A percentile compares a stretch with the other conserved stretches of the same genome.
Conservation (phyloP, 2,329 filamentous ascomycete genomes). For the Trichoderma polysporum region DNA sequence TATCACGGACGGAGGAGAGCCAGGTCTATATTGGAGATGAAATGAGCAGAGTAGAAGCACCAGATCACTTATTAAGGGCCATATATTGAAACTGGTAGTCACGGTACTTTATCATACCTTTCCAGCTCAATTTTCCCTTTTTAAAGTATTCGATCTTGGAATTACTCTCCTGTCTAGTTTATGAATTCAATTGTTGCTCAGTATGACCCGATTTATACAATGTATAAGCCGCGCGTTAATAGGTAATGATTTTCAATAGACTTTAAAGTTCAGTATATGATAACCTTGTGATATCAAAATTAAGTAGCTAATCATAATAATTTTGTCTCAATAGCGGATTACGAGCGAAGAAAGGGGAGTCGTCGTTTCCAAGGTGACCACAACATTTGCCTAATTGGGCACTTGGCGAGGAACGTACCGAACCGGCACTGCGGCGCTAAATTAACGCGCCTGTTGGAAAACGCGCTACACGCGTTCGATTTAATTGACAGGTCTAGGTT, state of each 20-base stretch:
- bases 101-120: background rate
- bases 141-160: background rate
- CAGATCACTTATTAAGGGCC: background rate
- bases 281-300: background rate
- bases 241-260: background rate
- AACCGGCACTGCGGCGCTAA: constrained; percentile 10
- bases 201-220: background rate
- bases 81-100: background rate
- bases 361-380: background rate
- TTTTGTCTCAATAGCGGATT: background rate
- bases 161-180: background rate
- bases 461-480: constrained; percentile 19
- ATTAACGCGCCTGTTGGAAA: constrained; percentile 16
- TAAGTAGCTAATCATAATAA: background rate
- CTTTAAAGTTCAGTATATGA: background rate
- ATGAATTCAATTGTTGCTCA: too few species aligned
- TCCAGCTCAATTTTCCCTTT: background rate
- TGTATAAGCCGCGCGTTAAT: background rate
- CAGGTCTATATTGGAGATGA: constrained; percentile 20
- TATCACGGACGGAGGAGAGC: constrained; percentile 45
- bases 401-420: background rate
- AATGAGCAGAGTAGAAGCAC: constrained; percentile 30
- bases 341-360: background rate
- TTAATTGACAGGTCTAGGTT: constrained; percentile 17
- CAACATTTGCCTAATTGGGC: constrained; percentile 8